Evolutionary conservation across 352 stramenopile species (phyloP), one percentile per base, ranked within the genome.

Genomic region (Phytophthora cactorum): DNA sequence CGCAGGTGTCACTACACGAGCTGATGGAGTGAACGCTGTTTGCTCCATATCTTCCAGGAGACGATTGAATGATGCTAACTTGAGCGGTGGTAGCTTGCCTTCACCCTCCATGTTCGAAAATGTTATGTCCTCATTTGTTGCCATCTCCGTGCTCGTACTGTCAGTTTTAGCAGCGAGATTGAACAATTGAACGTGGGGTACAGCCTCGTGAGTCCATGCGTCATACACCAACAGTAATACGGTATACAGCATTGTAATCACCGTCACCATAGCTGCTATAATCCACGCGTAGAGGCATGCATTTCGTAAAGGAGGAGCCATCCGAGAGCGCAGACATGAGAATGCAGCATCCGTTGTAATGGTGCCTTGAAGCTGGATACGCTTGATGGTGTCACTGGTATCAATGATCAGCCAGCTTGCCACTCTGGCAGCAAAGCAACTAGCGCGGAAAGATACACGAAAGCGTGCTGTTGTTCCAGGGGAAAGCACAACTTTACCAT

Each of bases 401-500:
- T 75, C 56, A 44, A 85, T 62, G 22, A 68, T n/a, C n/a, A 85
- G 44, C 62, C 63, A 75, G 12, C 58, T 68, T 34, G 67, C 29
- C 10, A 61, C 52, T 15, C 10, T 67, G 9, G 51, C 22, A n/a
- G 57, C 28, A 43, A 63, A 71, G 45, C 77, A 85, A 52, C 53
- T 75, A 11, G 74, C 54, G 28, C 49, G 49, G 45, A 77, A 82
- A 14, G 64, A 66, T 29, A 77, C 59, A 6, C 45, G 46, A 61
- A 63, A 52, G 31, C 31, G 47, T 22, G 52, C 58, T 36, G 52
- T 46, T 45, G 62, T 51, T 2, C 57, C 59, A 49, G 68, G 39
- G 44, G 41, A 28, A 38, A 77, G 59, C 8, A 73, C 47, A 39
- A 63, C 14, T 34, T 29, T 10, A 46, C 9, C 29, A 63, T 34